phyloP scores from a whole-genome alignment of 1,284 basidiomycete species.

The Taiwanofungus camphoratus region DNA sequence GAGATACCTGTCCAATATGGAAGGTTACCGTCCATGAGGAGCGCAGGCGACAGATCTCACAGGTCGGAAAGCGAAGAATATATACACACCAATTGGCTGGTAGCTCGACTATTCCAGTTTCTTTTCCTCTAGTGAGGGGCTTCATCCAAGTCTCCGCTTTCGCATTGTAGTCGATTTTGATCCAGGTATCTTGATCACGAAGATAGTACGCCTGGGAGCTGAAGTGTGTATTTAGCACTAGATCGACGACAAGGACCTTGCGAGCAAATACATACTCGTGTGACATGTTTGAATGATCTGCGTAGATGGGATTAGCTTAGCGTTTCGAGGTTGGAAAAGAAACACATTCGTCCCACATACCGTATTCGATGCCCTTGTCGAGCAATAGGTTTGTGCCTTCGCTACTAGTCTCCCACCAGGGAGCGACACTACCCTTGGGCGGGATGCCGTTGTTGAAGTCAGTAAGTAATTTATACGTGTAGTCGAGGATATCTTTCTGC shows the following conservation, averaged over 20 bases:
- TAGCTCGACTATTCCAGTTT: slow-evolving; percentile 68
- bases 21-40: too few relatives aligned
- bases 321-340: not conserved
- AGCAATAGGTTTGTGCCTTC: slow-evolving; percentile 66
- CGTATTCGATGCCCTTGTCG: slow-evolving; percentile 73
- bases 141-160: slow-evolving; percentile 72
- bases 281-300: slow-evolving; percentile 65
- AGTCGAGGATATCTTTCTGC: slow-evolving; percentile 67
- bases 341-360: slow-evolving; percentile 26
- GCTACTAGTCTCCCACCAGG: slow-evolving; percentile 77
- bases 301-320: not conserved
- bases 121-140: slow-evolving; percentile 58
- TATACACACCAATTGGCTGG: slow-evolving; percentile 58
- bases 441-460: slow-evolving; percentile 64
- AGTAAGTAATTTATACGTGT: slow-evolving; percentile 63
- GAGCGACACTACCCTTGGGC: slow-evolving; percentile 64
- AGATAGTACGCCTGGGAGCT: slow-evolving; percentile 72
- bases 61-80: not conserved
- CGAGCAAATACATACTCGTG: slow-evolving; percentile 40
- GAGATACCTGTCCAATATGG: slow-evolving; percentile 40
- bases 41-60: not conserved
- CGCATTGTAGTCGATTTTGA: slow-evolving; percentile 64
- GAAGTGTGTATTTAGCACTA: slow-evolving; percentile 6
- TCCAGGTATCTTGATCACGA: slow-evolving; percentile 67
- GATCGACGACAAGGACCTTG: not conserved